phyloP scores from a whole-genome alignment of 2,329 filamentous ascomycete genomes.

The Cercospora sp. region DNA sequence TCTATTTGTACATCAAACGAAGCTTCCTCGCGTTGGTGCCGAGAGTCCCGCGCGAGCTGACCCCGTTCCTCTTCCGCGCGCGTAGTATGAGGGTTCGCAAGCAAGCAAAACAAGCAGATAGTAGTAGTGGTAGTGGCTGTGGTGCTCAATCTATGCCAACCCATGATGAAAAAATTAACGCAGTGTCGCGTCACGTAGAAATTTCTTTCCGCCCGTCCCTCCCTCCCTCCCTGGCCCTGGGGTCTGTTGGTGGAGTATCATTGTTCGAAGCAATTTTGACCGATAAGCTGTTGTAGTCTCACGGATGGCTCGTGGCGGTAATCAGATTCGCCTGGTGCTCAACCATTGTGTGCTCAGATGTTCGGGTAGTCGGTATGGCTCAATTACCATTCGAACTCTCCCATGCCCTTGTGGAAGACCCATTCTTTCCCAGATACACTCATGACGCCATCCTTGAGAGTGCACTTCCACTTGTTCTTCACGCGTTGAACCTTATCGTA shows the following conservation, averaged over 20 bases:
- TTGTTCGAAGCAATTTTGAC: background rate
- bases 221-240: background rate
- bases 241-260: background rate
- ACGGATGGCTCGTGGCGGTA: no score
- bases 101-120: no score
- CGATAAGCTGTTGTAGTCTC: background rate
- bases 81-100: no score
- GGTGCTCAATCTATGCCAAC: background rate
- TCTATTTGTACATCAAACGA: no score
- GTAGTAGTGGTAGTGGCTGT: background rate
- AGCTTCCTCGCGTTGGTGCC: no score
- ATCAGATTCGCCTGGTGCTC: no score
- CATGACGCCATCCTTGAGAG: constrained; percentile 92
- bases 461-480: constrained; percentile 98
- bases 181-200: background rate
- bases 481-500: constrained; percentile 99
- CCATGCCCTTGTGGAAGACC: constrained; percentile 95
- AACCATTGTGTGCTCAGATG: no score
- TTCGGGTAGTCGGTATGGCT: no score
- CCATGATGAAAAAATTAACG: background rate
- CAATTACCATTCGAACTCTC: constrained; percentile 92
- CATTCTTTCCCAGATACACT: constrained; percentile 89
- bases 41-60: no score
- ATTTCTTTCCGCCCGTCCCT: background rate
- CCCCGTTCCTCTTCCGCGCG: no score